Percentiles rank a stretch among this genome's conserved stretches.
phyloP scores from a whole-genome alignment of 495 filamentous ascomycete genomes.

The Bacidia gigantensis region DNA sequence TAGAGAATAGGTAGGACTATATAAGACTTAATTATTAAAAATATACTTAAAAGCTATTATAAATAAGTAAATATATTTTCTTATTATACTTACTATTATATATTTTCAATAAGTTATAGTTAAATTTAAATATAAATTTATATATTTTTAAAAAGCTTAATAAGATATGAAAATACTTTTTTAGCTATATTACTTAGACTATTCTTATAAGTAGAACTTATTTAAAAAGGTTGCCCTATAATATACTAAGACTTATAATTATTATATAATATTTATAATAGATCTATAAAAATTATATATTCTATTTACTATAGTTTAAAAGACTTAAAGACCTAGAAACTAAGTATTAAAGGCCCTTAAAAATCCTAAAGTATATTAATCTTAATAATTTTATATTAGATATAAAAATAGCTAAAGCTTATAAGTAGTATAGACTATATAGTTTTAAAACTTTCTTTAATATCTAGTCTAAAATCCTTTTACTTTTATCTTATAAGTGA shows the following conservation, averaged over 20 bases:
- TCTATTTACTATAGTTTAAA: neutral
- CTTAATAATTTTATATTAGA: no score
- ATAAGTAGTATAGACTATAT: no score
- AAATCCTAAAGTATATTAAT: no score
- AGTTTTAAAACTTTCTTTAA: no score
- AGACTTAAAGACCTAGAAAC: neutral
- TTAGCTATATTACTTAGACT: neutral
- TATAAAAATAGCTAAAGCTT: no score
- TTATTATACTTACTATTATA: neutral
- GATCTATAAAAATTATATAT: neutral
- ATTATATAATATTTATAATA: neutral
- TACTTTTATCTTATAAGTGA: conserved; percentile 2
- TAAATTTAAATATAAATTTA: neutral
- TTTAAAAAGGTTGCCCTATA: conserved; percentile 4
- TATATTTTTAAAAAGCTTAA: neutral
- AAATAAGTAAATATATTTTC: neutral
- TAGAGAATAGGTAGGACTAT: neutral
- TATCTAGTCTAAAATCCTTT: no score
- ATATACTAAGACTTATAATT: neutral
- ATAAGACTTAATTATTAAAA: neutral
- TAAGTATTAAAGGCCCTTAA: neutral
- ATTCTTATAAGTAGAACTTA: conserved; percentile 10
- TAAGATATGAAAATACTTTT: neutral
- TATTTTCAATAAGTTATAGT: neutral
- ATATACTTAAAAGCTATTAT: neutral